These are phyloP conservation scores for Skeletonema tropicum DNA, from an alignment of 108 stramenopile genomes.

Conservation along the genomic window DNA sequence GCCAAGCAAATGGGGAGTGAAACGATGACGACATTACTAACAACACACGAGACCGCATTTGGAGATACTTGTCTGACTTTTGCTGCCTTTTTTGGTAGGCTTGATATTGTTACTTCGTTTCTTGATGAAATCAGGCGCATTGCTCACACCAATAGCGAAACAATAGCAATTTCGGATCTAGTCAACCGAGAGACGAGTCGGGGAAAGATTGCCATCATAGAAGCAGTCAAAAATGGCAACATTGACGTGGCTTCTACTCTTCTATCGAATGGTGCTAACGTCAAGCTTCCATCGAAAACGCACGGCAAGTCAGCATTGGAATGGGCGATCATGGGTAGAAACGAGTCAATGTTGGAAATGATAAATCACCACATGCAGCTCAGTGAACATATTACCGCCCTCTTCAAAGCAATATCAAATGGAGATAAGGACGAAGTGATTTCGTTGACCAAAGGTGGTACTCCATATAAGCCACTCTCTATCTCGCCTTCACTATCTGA, in stretches of 20 bases:
- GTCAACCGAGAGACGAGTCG: conserved; percentile 37
- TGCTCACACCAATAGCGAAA: not conserved
- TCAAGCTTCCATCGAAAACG: conserved; percentile 16
- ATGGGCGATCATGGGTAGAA: conserved; percentile 19
- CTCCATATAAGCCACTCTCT: not conserved
- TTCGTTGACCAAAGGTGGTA: conserved; percentile 15
- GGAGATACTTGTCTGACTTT: conserved; percentile 46
- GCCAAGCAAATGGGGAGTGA: not conserved
- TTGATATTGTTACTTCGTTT: conserved; percentile 18
- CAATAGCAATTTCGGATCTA: conserved; percentile 28
- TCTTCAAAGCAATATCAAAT: conserved; percentile 34
- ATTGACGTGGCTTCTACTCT: conserved; percentile 14
- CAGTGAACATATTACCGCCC: not conserved
- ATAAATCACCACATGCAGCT: conserved; percentile 11
- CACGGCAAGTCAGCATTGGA: conserved; percentile 31
- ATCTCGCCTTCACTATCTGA: not conserved
- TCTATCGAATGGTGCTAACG: conserved; percentile 8
- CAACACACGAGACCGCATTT: conserved; percentile 27
- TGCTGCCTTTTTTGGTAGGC: conserved; percentile 20
- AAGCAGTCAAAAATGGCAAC: conserved; percentile 32
- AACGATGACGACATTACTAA: not conserved
- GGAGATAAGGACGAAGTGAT: conserved; percentile 12
- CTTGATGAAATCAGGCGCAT: conserved; percentile 7
- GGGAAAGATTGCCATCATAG: conserved; percentile 38
- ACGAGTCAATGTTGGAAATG: conserved; percentile 7